Base-by-base conservation (phyloP, 169 alveolate genomes). In the Miamiensis avidus region DNA sequence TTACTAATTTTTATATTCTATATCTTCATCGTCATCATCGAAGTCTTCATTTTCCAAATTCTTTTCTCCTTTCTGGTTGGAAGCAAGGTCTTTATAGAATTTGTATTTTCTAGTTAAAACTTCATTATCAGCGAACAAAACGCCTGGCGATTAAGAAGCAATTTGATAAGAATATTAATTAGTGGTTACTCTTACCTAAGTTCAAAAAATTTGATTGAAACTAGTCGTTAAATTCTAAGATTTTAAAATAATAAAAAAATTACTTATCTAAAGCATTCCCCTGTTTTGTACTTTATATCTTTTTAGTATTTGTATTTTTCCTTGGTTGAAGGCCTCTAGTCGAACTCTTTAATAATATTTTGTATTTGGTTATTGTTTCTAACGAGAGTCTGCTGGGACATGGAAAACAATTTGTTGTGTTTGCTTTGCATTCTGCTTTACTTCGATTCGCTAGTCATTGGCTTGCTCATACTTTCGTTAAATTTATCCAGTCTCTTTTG, bases 91-190 rank as follows among this genome's bases (percentile, higher is more conserved):
- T 6, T 29, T 64, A 65, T 79, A 79, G 25, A 79, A 79, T 49
- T 79, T 49, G n/a, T 79, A 34, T 64, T 65, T 79, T 32, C 64
- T 74, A 49, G 34, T 34, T n/a, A 79, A 30, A 20, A 49, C 29
- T 28, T 79, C 74, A 28, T 34, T 32, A 31, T 79, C 84, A 49
- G 34, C 31, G 64, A 49, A 49, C 30, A 49, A 79, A 25, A 34
- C 64, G 16, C 29, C 16, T 26, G 84, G 84, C 34, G 84, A 69
- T 64, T n/a, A 28, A 29, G 84, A 79, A 29, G 74, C 84, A 25
- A 34, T 27, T 79, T 64, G 30, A 28, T 49, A 79, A 49, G 76
- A 49, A 79, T 79, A 79, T 29, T 79, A 49, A 65, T 79, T 72
- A 25, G 84, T 49, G 0, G 76, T 34, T 1, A 79, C 65, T 79